Percentiles rank a stretch among this genome's conserved stretches.
phyloP scores from a whole-genome alignment of 805 yeast species.

The Wickerhamiella sergipiensis region DNA sequence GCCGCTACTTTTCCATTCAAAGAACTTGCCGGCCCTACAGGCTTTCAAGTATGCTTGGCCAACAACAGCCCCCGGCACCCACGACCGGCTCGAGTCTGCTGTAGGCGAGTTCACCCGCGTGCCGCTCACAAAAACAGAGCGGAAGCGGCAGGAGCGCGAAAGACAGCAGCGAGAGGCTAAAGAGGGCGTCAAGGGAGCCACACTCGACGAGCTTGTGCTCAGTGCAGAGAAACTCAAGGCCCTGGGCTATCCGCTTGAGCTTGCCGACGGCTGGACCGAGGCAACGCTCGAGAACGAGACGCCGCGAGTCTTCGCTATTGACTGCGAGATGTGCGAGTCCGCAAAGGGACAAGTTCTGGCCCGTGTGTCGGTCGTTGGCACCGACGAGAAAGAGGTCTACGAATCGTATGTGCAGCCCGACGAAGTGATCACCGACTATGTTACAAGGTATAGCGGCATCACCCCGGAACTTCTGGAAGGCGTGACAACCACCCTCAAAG shows the following conservation, averaged over 20 bases:
- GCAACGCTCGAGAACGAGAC: background rate
- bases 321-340: slow-evolving; percentile 85
- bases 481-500: slow-evolving; percentile 51
- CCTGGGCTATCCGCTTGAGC: slow-evolving; percentile 6
- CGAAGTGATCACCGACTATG: slow-evolving; percentile 61
- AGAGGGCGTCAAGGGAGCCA: slow-evolving; percentile 6
- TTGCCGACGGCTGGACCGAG: slow-evolving; percentile 36
- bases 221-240: background rate
- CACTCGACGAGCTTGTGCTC: slow-evolving; percentile 30
- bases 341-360: slow-evolving; percentile 54
- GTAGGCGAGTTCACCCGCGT: slow-evolving; percentile 40
- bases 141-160: slow-evolving; percentile 25
- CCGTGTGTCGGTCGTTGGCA: slow-evolving; percentile 61
- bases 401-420: slow-evolving; percentile 72
- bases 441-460: slow-evolving; percentile 78
- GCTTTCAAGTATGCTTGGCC: slow-evolving; percentile 35
- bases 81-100: slow-evolving; percentile 40
- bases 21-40: slow-evolving; percentile 25
- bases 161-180: slow-evolving; percentile 19
- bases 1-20: slow-evolving; percentile 12
- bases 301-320: slow-evolving; percentile 46
- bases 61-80: slow-evolving; percentile 52
- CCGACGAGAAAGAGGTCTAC: slow-evolving; percentile 39
- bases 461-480: slow-evolving; percentile 50
- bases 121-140: slow-evolving; percentile 46